Percentiles rank a stretch among this genome's conserved stretches.
These are phyloP conservation scores for Alloteropsis semialata DNA, from an alignment of 176 grass and related monocot species.

Conservation along the genomic window DNA sequence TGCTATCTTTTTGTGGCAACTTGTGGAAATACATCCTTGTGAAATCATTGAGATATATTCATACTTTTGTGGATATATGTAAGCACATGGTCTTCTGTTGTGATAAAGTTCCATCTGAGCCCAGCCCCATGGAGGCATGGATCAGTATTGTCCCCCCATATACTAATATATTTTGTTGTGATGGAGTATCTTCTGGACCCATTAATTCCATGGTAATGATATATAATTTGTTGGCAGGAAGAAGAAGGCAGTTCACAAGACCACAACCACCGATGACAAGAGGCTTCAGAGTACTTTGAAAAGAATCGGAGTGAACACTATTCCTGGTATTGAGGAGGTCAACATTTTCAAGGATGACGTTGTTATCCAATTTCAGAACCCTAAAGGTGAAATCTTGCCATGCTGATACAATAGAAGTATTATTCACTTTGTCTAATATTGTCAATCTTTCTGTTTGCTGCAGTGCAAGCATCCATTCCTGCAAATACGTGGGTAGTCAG, in stretches of 20 bases:
- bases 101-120: neutral
- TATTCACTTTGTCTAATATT: neutral
- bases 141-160: too few relatives aligned
- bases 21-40: neutral
- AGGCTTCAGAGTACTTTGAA: constrained; percentile 79
- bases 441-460: neutral
- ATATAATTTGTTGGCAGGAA: constrained; percentile 42
- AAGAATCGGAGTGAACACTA: constrained; percentile 66
- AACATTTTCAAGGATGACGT: constrained; percentile 81
- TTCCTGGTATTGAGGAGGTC: constrained; percentile 82
- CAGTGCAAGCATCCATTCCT: constrained; percentile 83
- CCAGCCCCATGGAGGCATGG: too few relatives aligned
- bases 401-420: neutral
- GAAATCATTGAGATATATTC: neutral
- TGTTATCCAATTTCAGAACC: constrained; percentile 73
- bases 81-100: neutral
- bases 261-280: constrained; percentile 78
- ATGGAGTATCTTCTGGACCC: neutral
- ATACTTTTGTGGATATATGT: neutral
- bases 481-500: constrained; percentile 84
- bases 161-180: neutral
- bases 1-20: neutral
- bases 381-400: constrained; percentile 45
- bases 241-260: constrained; percentile 91
- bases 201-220: neutral